Conservation (phyloP, 352 stramenopile species). For the Globisporangium okanoganense region DNA sequence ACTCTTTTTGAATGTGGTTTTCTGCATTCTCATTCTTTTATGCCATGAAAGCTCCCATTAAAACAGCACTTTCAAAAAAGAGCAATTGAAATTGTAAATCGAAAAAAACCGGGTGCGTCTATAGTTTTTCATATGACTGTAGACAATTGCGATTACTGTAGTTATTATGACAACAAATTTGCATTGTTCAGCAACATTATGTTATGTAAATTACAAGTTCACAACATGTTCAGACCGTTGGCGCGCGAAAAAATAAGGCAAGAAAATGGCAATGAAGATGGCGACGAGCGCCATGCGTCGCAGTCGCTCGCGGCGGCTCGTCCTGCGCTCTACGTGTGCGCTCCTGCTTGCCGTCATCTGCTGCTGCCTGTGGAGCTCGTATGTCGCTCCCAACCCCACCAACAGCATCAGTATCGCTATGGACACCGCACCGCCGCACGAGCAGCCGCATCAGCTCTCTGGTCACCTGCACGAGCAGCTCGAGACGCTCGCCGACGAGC, state of each 20-base stretch:
- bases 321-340: neutral
- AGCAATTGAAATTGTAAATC: no score
- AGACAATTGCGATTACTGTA: no score
- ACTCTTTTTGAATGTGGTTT: no score
- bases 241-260: constrained; percentile 1
- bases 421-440: neutral
- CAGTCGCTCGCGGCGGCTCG: neutral
- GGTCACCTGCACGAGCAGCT: constrained; percentile 11
- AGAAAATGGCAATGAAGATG: neutral
- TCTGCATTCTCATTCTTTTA: no score
- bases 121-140: no score
- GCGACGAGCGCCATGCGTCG: neutral
- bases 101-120: no score
- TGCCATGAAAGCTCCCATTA: no score
- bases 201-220: no score
- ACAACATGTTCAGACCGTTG: constrained; percentile 1
- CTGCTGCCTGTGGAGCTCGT: neutral
- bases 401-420: neutral
- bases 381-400: neutral
- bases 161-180: no score
- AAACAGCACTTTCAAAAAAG: no score
- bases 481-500: constrained; percentile 18
- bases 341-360: neutral
- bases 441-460: neutral
- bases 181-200: no score